Percentiles rank a stretch among this genome's conserved stretches.
These are phyloP conservation scores for Vararia minispora DNA, from an alignment of 768 basidiomycete species.

Conservation along the genomic window DNA sequence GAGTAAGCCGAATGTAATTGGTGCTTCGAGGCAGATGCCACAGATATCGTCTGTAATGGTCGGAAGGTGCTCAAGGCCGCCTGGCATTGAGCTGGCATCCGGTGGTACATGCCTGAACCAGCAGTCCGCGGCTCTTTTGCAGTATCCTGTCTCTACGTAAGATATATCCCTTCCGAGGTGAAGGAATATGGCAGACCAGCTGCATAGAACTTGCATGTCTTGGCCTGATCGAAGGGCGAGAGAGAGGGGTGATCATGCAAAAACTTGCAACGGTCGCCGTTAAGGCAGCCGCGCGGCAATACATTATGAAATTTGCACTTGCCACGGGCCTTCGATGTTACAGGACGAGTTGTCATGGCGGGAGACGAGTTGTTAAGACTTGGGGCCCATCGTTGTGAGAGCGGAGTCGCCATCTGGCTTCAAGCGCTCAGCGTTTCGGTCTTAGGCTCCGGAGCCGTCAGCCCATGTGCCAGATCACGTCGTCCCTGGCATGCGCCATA, in stretches of 20 bases:
- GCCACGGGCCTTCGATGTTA: conserved; percentile 62
- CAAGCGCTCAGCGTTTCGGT: too few relatives aligned
- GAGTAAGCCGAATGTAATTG: conserved; percentile 56
- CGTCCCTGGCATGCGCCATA: too few relatives aligned
- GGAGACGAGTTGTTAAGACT: conserved; percentile 4
- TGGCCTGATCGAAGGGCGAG: conserved; percentile 62
- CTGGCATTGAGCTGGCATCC: not conserved
- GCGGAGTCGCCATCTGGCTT: too few relatives aligned
- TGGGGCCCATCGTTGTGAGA: too few relatives aligned
- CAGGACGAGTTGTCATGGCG: conserved; percentile 30
- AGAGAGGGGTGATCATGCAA: conserved; percentile 43
- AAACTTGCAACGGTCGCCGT: conserved; percentile 65
- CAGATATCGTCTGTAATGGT: conserved; percentile 42
- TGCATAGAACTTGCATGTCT: conserved; percentile 56
- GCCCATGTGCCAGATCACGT: too few relatives aligned
- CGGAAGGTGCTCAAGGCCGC: conserved; percentile 3
- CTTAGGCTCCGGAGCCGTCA: too few relatives aligned
- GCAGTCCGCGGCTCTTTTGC: conserved; percentile 55
- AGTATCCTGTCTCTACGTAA: conserved; percentile 39
- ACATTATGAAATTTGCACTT: conserved; percentile 57
- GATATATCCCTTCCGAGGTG: conserved; percentile 1
- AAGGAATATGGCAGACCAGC: conserved; percentile 24
- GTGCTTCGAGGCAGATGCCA: conserved; percentile 67
- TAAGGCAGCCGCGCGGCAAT: conserved; percentile 59
- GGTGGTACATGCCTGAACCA: conserved; percentile 59